Percentiles rank a stretch among this genome's conserved stretches.
phyloP scores from a whole-genome alignment of 257 asterid species.

The Nicotiana otophora region DNA sequence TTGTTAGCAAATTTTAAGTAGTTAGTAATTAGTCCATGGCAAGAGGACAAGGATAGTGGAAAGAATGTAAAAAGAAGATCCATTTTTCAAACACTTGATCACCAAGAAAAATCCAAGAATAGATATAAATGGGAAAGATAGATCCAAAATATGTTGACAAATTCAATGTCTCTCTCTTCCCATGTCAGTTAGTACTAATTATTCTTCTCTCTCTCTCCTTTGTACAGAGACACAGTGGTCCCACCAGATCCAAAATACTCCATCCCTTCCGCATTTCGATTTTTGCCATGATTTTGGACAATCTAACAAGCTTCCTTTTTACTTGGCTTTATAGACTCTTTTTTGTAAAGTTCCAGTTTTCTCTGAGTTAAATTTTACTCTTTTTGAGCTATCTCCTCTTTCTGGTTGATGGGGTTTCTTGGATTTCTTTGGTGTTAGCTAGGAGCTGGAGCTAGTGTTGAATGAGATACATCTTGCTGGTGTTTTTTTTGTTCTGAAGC shows the following conservation, averaged over 20 bases:
- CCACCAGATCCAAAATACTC: slow-evolving; percentile 68
- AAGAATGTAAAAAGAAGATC: slow-evolving; percentile 7
- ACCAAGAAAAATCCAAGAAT: slow-evolving; percentile 10
- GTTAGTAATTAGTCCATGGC: background rate
- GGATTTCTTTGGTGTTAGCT: slow-evolving; percentile 16
- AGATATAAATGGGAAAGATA: slow-evolving; percentile 11
- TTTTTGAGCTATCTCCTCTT: slow-evolving; percentile 15
- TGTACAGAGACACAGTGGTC: slow-evolving; percentile 39
- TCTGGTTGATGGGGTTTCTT: slow-evolving; percentile 27
- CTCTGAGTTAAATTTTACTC: slow-evolving; percentile 30
- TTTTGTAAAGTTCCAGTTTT: background rate
- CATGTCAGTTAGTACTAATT: slow-evolving; percentile 32
- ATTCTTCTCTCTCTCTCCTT: slow-evolving; percentile 26
- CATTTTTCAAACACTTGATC: background rate
- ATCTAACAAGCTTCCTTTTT: slow-evolving; percentile 31
- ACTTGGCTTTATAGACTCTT: slow-evolving; percentile 19
- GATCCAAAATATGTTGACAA: slow-evolving; percentile 53
- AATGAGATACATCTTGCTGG: slow-evolving; percentile 9
- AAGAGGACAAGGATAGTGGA: background rate
- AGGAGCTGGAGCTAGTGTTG: slow-evolving; percentile 11
- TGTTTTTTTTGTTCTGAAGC: slow-evolving; percentile 6
- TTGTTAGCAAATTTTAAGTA: background rate
- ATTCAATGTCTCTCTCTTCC: slow-evolving; percentile 57
- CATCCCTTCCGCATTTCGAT: slow-evolving; percentile 33
- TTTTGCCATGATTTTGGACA: slow-evolving; percentile 38